Evolutionary conservation across 495 filamentous ascomycete species (phyloP).

Genomic region (Aspergillus sclerotiicarbonarius): DNA sequence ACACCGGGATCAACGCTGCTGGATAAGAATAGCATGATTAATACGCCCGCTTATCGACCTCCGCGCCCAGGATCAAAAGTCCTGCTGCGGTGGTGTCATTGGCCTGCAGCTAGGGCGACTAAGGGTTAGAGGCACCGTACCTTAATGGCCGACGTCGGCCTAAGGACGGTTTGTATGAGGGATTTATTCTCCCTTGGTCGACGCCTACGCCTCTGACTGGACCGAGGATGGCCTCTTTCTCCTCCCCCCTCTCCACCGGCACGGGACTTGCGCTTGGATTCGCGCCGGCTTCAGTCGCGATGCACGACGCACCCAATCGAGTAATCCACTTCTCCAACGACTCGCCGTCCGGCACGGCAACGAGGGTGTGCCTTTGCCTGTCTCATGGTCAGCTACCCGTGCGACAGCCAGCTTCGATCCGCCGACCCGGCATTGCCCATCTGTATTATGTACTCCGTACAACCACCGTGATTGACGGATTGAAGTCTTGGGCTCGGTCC

Average conservation of each 20-base stretch:
- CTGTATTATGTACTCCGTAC: not conserved
- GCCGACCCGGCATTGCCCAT: constrained; percentile 5
- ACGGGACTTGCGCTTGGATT: constrained; percentile 12
- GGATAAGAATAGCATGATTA: constrained; percentile 6
- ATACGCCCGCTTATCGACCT: not conserved
- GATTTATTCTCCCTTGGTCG: constrained; percentile 15
- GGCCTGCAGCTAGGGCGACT: not conserved
- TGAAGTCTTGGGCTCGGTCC: not conserved
- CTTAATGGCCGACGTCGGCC: constrained; percentile 7
- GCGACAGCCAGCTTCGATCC: not conserved
- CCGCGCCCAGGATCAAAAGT: not conserved
- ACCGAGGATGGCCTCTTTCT: not conserved
- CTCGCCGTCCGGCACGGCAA: not conserved
- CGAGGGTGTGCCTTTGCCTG: not conserved
- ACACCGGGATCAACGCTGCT: not conserved
- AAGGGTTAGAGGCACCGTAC: not conserved
- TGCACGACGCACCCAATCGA: constrained; percentile 20
- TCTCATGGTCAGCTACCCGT: constrained; percentile 3
- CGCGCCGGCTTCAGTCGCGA: constrained; percentile 7
- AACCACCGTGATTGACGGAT: not conserved
- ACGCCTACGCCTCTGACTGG: not conserved
- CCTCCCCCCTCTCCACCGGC: not conserved
- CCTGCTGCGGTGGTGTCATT: not conserved
- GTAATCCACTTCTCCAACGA: constrained; percentile 15
- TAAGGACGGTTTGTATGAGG: constrained; percentile 18